Base-by-base conservation (phyloP, 2,329 filamentous ascomycete species). In the Penicillium carneum region DNA sequence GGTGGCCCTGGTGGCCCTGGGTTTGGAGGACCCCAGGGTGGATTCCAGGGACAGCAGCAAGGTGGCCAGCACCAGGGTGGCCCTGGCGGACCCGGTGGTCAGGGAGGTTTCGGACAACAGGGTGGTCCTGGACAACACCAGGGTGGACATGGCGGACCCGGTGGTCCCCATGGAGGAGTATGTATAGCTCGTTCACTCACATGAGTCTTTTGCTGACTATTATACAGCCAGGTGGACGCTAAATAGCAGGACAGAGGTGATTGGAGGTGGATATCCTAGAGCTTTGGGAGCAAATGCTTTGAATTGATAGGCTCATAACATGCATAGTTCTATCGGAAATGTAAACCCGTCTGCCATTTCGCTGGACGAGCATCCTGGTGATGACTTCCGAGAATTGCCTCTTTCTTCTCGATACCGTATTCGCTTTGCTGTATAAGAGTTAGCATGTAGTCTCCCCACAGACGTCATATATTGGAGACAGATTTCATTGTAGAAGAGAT, bases 121-220 rank as follows among this genome's bases (percentile, higher is more conserved):
- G 39, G 39, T 12, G n/a, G 18, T 14, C 52, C 20, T 18, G 23
- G 23, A 26, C 23, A 26, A 26, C 23, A 26, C 23, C 23, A 36
- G 31, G 42, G 41, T 8, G 31, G 31, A 6, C 41, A n/a, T 4
- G 51, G 41, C 3, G 31, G 51, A n/a, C 31, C 31, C 11, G 41
- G 52, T 23, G 41, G 52, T 3, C 52, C 18, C 4, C 54, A 57
- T 9, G 45, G 45, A 38, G 45, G 36, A 26, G 54, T 57, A 42
- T 16, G 45, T 42, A 34, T 45, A 33, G 7, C 18, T 26, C 14
- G 18, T 12, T 16, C 8, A 18, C 14, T 39, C 18, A 23, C 4
- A 26, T 42, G 36, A 18, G 11, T 1, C 9, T 20, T 41, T 49
- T 23, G 43, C 26, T 50, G 18, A 57, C 54, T 18, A 42, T 38